Evolutionary conservation across 164 flowering plant species (phyloP).

Genomic region (Chloranthus sessilifolius): DNA sequence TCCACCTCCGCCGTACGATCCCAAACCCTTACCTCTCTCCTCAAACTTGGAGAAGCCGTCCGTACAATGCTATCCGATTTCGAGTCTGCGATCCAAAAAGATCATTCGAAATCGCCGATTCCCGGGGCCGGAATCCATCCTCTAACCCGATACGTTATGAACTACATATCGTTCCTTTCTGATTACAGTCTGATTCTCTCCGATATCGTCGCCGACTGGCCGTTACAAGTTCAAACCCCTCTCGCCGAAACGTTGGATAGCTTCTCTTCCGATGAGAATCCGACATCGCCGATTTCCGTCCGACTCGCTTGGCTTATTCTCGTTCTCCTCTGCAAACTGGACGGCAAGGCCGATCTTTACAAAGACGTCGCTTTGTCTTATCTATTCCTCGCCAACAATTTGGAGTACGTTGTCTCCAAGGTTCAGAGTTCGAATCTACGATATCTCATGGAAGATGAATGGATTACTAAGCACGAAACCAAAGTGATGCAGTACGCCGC

Average conservation of each 20-base stretch:
- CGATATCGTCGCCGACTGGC: slow-evolving; percentile 43
- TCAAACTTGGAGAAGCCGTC: slow-evolving; percentile 34
- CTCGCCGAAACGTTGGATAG: slow-evolving; percentile 28
- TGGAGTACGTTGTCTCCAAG: slow-evolving; percentile 38
- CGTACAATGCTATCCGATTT: slow-evolving; percentile 37
- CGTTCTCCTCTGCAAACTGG: slow-evolving; percentile 60
- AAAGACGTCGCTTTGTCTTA: slow-evolving; percentile 45
- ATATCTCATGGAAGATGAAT: slow-evolving; percentile 49
- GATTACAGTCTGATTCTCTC: slow-evolving; percentile 38
- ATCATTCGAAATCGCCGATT: slow-evolving; percentile 30
- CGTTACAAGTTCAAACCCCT: slow-evolving; percentile 25
- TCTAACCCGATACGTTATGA: slow-evolving; percentile 45
- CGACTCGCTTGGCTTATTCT: slow-evolving; percentile 55
- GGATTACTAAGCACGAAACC: slow-evolving; percentile 44
- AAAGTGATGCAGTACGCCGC: slow-evolving; percentile 39
- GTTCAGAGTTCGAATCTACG: slow-evolving; percentile 41
- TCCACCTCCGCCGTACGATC: slow-evolving; percentile 37
- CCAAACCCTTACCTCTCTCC: slow-evolving; percentile 38
- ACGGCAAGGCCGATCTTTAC: slow-evolving; percentile 49
- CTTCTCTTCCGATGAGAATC: slow-evolving; percentile 14
- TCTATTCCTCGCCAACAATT: slow-evolving; percentile 67
- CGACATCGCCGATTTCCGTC: slow-evolving; percentile 19
- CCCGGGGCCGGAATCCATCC: slow-evolving; percentile 55
- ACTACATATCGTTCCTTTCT: slow-evolving; percentile 40
- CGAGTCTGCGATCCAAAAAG: slow-evolving; percentile 47